Percentiles rank a stretch among this genome's conserved stretches.
Conservation (phyloP, 768 basidiomycete genomes). For the Panaeolus papilionaceus region DNA sequence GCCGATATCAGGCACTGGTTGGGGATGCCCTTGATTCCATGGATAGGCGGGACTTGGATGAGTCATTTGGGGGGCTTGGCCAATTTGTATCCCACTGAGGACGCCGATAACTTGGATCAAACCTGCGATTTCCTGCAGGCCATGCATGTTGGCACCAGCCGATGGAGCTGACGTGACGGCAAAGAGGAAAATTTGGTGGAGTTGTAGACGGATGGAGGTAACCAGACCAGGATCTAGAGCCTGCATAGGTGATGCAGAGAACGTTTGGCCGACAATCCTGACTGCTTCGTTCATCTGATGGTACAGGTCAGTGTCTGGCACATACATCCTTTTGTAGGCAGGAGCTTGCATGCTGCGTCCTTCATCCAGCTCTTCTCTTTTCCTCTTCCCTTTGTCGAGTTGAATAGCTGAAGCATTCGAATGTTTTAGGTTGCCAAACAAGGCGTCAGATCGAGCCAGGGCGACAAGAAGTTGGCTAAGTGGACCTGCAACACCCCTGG, state of each 20-base stretch:
- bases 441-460: constrained; percentile 66
- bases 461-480: constrained; percentile 69
- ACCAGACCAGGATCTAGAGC: constrained; percentile 64
- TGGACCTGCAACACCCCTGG: constrained; percentile 58
- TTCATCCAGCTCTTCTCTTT: constrained; percentile 62
- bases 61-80: constrained; percentile 47
- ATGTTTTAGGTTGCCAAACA: constrained; percentile 70
- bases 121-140: constrained; percentile 78
- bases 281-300: constrained; percentile 67
- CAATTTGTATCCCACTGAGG: constrained; percentile 77
- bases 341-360: constrained; percentile 34
- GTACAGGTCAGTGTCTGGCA: constrained; percentile 54
- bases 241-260: constrained; percentile 47
- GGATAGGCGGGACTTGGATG: constrained; percentile 38
- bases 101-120: constrained; percentile 85
- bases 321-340: constrained; percentile 51
- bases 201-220: constrained; percentile 71
- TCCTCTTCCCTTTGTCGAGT: constrained; percentile 78
- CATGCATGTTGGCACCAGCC: constrained; percentile 58
- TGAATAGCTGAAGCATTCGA: constrained; percentile 68
- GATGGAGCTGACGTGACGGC: constrained; percentile 71
- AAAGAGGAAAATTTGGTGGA: constrained; percentile 83
- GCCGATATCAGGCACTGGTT: constrained; percentile 55
- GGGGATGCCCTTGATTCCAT: constrained; percentile 38
- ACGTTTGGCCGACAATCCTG: constrained; percentile 56